Conservation (phyloP, 108 stramenopile genomes). For the Stephanodiscus triporus region DNA sequence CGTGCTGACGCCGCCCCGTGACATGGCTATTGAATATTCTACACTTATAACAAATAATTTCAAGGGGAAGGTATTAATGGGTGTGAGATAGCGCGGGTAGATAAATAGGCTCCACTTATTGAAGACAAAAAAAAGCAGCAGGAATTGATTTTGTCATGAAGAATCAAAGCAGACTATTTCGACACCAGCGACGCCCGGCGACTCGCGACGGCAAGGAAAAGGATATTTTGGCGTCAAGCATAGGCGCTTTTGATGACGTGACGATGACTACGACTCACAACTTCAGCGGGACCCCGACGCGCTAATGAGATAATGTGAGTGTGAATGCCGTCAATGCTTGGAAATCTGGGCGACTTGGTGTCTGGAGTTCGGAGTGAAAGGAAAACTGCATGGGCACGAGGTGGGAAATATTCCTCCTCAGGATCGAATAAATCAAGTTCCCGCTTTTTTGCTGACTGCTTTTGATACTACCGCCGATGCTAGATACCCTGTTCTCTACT, state of each 20-base stretch:
- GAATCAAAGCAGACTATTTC: not conserved
- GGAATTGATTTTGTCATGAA: not conserved
- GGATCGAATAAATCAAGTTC: too few species aligned
- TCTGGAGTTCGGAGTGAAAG: not conserved
- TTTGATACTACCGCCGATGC: too few species aligned
- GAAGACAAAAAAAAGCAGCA: not conserved
- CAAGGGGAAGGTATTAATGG: not conserved
- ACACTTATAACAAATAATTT: not conserved
- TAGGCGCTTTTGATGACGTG: not conserved
- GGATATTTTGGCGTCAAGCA: not conserved
- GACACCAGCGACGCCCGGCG: not conserved
- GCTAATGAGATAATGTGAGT: not conserved
- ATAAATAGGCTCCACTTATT: not conserved
- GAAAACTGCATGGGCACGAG: too few species aligned
- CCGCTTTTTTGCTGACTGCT: too few species aligned
- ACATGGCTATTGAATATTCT: slow-evolving; percentile 7
- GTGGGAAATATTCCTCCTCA: too few species aligned
- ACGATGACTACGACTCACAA: not conserved
- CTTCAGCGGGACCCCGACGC: not conserved
- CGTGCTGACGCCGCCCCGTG: slow-evolving; percentile 17
- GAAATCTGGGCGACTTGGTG: not conserved
- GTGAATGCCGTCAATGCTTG: not conserved
- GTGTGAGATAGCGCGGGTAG: not conserved
- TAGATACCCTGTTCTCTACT: too few species aligned
- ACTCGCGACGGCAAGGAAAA: not conserved